Conservation (phyloP, 495 filamentous ascomycete species). For the Neurospora hispaniola region DNA sequence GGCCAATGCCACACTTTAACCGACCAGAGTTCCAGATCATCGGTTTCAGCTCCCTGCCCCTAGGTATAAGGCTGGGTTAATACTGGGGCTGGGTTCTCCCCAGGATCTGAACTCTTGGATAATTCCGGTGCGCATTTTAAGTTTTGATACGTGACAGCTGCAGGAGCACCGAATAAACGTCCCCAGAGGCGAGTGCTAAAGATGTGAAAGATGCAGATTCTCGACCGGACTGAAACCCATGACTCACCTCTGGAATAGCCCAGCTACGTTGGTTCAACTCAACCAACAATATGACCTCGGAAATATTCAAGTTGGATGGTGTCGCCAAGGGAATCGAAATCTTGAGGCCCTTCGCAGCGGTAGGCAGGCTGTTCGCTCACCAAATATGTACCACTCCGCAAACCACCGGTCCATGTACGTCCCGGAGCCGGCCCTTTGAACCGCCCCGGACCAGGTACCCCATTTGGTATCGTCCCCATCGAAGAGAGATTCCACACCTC, state of each 20-base stretch:
- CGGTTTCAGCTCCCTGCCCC: conserved; percentile 20
- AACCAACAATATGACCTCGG: neutral
- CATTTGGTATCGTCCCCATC: neutral
- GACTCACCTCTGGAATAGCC: neutral
- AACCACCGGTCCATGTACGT: no score
- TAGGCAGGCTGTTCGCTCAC: neutral
- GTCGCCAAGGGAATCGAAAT: no score
- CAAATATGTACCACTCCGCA: no score
- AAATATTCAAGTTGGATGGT: neutral
- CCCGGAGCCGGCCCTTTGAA: no score
- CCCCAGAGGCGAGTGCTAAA: neutral
- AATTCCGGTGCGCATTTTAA: neutral
- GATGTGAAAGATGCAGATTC: neutral
- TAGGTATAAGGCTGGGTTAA: conserved; percentile 7
- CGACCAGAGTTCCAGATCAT: conserved; percentile 5
- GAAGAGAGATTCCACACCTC: neutral
- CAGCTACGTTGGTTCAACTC: no score
- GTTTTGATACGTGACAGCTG: neutral
- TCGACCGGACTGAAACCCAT: neutral
- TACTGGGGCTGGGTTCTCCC: neutral
- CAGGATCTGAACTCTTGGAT: neutral
- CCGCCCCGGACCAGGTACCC: no score
- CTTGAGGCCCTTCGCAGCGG: neutral
- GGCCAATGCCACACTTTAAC: conserved; percentile 5
- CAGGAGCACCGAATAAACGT: neutral